phyloP scores from a whole-genome alignment of 768 basidiomycete genomes.

The Tricholoma furcatifolium region DNA sequence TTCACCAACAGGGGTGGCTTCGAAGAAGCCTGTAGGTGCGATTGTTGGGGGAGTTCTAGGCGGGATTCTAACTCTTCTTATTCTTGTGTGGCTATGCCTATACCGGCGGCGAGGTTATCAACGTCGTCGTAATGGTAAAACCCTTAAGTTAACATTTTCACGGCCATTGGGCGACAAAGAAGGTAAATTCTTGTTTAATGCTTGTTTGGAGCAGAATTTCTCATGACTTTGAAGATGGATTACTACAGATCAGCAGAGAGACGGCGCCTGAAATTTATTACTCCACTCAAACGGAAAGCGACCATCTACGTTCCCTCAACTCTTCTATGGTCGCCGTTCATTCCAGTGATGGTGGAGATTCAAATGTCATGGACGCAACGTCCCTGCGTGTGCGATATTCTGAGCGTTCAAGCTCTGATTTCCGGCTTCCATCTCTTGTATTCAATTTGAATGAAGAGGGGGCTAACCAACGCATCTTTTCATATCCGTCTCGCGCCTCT shows the following conservation, averaged over 20 bases:
- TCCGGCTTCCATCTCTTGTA: background rate
- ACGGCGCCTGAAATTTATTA: background rate
- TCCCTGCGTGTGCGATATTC: background rate
- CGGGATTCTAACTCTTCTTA: background rate
- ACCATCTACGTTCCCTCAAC: background rate
- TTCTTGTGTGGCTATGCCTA: background rate
- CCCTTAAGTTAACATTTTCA: background rate
- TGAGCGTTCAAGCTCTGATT: background rate
- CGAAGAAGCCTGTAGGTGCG: background rate
- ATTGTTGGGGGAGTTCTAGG: slow-evolving; percentile 11
- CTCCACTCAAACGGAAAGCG: background rate
- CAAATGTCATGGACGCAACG: background rate
- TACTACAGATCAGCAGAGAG: background rate
- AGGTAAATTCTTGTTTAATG: background rate
- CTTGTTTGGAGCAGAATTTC: background rate
- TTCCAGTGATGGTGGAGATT: background rate
- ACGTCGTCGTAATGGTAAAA: background rate
- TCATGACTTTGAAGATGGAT: background rate
- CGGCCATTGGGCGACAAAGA: background rate
- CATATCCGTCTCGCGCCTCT: background rate
- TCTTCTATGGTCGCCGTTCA: background rate
- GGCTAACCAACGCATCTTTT: background rate
- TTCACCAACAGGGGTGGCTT: background rate
- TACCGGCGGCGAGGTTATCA: background rate
- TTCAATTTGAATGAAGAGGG: background rate